Evolutionary conservation across 352 stramenopile species (phyloP).

Genomic region (Phytophthora pini): DNA sequence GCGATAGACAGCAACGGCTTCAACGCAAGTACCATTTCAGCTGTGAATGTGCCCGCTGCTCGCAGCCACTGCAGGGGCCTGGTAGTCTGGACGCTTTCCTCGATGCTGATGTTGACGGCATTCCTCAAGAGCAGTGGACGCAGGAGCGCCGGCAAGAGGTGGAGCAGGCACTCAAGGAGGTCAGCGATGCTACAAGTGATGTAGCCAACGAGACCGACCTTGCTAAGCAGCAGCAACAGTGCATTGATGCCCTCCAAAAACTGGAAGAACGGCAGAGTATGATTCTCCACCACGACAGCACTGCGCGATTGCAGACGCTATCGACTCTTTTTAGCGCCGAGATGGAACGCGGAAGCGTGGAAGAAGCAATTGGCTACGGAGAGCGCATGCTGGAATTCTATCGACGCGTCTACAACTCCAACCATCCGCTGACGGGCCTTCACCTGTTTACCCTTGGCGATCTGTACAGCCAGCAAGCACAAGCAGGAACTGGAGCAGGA

Average conservation of each 20-base stretch:
- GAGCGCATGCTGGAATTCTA: slow-evolving; percentile 69
- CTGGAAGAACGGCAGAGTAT: slow-evolving; percentile 34
- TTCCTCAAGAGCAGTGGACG: slow-evolving; percentile 46
- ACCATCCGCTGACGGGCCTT: slow-evolving; percentile 66
- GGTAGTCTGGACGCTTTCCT: slow-evolving; percentile 49
- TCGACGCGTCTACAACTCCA: slow-evolving; percentile 56
- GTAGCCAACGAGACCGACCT: slow-evolving; percentile 6
- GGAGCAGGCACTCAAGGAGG: slow-evolving; percentile 28
- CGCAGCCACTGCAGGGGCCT: slow-evolving; percentile 31
- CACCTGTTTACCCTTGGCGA: slow-evolving; percentile 78
- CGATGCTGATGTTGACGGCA: slow-evolving; percentile 56
- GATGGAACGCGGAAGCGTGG: slow-evolving; percentile 46
- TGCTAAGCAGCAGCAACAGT: slow-evolving; percentile 29
- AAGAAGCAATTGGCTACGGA: slow-evolving; percentile 44
- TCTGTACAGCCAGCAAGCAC: slow-evolving; percentile 36
- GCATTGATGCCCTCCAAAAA: slow-evolving; percentile 32
- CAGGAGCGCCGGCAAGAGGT: slow-evolving; percentile 37
- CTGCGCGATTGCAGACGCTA: slow-evolving; percentile 50
- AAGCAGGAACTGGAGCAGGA: slow-evolving; percentile 8
- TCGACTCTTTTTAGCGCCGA: slow-evolving; percentile 63
- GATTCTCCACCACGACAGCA: slow-evolving; percentile 52
- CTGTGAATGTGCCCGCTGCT: slow-evolving; percentile 63
- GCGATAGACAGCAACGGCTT: slow-evolving; percentile 51
- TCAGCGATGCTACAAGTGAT: slow-evolving; percentile 18
- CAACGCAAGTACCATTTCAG: slow-evolving; percentile 69